Evolutionary conservation across 2,329 filamentous ascomycete genomes (phyloP).

Genomic region (Zasmidium angulare): DNA sequence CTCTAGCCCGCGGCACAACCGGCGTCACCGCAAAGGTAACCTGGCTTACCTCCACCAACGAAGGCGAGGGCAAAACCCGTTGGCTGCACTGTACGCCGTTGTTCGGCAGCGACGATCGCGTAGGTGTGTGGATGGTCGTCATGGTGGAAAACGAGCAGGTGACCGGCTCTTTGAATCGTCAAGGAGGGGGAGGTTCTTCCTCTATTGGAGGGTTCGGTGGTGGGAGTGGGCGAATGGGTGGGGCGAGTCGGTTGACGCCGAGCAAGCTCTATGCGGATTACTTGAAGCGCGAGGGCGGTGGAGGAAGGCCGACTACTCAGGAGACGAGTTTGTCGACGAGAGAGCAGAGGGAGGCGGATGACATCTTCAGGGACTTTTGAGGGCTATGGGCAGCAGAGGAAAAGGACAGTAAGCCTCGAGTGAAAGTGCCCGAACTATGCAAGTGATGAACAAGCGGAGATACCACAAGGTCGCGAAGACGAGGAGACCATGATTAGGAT

Average conservation of each 20-base stretch:
- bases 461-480: background rate
- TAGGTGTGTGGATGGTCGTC: constrained; percentile 51
- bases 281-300: constrained; percentile 31
- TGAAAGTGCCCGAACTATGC: no score
- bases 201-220: no score
- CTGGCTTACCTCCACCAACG: constrained; percentile 33
- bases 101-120: constrained; percentile 42
- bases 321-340: constrained; percentile 11
- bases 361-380: constrained; percentile 33
- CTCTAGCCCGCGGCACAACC: constrained; percentile 37
- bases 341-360: constrained; percentile 24
- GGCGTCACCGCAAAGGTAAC: constrained; percentile 46
- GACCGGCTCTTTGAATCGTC: constrained; percentile 28
- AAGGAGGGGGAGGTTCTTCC: no score
- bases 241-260: constrained; percentile 22
- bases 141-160: constrained; percentile 43
- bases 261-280: constrained; percentile 40
- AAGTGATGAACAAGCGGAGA: no score
- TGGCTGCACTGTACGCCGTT: constrained; percentile 49
- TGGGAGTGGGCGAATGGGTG: constrained; percentile 1
- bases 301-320: constrained; percentile 9
- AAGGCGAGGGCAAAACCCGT: constrained; percentile 31
- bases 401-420: no score
- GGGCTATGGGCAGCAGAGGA: no score
- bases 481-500: no score